These are phyloP conservation scores for Brassica hybrid DNA, from an alignment of 441 rosid genomes.

Conservation along the genomic window DNA sequence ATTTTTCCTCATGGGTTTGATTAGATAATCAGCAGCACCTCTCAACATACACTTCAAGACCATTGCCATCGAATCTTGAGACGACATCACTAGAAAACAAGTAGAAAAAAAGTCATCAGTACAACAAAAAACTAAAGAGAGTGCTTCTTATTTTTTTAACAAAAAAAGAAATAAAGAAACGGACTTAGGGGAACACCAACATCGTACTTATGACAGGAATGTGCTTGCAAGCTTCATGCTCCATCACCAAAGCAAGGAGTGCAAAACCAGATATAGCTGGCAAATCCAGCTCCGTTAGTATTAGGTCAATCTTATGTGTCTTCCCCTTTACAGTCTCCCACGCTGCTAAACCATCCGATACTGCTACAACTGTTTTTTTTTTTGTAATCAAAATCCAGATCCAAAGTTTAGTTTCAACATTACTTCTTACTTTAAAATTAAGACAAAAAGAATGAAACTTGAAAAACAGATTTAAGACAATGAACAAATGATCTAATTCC, in stretches of 20 bases:
- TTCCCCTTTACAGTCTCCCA: constrained; percentile 80
- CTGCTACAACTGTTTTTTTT: constrained; percentile 69
- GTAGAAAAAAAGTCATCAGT: neutral
- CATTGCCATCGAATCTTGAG: constrained; percentile 67
- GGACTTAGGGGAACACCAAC: constrained; percentile 24
- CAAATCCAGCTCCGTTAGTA: constrained; percentile 90
- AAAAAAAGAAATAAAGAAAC: neutral
- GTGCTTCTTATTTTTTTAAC: neutral
- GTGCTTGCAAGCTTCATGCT: constrained; percentile 86
- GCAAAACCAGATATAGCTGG: constrained; percentile 93
- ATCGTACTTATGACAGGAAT: constrained; percentile 96
- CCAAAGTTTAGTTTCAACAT: neutral
- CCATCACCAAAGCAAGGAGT: constrained; percentile 80
- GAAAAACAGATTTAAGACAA: neutral
- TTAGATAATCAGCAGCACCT: constrained; percentile 87
- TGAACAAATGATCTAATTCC: neutral
- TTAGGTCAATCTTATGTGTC: constrained; percentile 68
- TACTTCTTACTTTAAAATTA: neutral
- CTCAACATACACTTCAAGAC: constrained; percentile 82
- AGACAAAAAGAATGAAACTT: neutral
- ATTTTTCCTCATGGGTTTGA: constrained; percentile 85
- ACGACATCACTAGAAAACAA: constrained; percentile 70
- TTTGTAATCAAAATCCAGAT: neutral
- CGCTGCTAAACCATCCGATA: constrained; percentile 88
- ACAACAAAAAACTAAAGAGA: constrained; percentile 7